phyloP scores from a whole-genome alignment of 2,329 filamentous ascomycete genomes.

The Catunica adiposa region DNA sequence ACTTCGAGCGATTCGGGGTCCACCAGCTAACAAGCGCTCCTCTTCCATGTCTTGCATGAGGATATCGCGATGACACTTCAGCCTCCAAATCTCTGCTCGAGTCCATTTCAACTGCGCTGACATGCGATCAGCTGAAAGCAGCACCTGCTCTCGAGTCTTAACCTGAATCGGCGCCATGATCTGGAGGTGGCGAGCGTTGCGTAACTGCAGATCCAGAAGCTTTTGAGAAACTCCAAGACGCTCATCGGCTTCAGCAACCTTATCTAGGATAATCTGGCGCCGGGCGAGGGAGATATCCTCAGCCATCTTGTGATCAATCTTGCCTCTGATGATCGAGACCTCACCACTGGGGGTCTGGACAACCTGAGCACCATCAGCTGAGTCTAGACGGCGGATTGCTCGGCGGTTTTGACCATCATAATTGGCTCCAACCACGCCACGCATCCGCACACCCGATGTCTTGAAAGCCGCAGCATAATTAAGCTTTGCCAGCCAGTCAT shows the following conservation, averaged over 20 bases:
- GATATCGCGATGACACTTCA: slow-evolving; percentile 82
- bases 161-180: slow-evolving; percentile 78
- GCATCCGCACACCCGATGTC: slow-evolving; percentile 78
- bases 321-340: slow-evolving; percentile 54
- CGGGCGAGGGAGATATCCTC: slow-evolving; percentile 73
- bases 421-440: slow-evolving; percentile 67
- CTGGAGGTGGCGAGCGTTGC: slow-evolving; percentile 80
- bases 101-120: slow-evolving; percentile 85
- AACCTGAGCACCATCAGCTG: slow-evolving; percentile 39
- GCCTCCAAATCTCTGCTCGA: slow-evolving; percentile 82
- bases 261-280: slow-evolving; percentile 64
- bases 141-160: slow-evolving; percentile 72
- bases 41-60: slow-evolving; percentile 72
- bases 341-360: slow-evolving; percentile 58
- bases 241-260: slow-evolving; percentile 68
- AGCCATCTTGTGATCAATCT: slow-evolving; percentile 65
- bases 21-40: slow-evolving; percentile 28
- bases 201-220: slow-evolving; percentile 64
- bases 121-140: slow-evolving; percentile 70
- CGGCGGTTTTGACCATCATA: slow-evolving; percentile 69
- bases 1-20: neutral
- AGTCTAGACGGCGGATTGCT: slow-evolving; percentile 55
- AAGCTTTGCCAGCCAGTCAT: slow-evolving; percentile 89
- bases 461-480: slow-evolving; percentile 94
- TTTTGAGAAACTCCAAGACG: slow-evolving; percentile 57